Conservation (phyloP, 2,329 filamentous ascomycete species). For the Penicillium hesseltinei region DNA sequence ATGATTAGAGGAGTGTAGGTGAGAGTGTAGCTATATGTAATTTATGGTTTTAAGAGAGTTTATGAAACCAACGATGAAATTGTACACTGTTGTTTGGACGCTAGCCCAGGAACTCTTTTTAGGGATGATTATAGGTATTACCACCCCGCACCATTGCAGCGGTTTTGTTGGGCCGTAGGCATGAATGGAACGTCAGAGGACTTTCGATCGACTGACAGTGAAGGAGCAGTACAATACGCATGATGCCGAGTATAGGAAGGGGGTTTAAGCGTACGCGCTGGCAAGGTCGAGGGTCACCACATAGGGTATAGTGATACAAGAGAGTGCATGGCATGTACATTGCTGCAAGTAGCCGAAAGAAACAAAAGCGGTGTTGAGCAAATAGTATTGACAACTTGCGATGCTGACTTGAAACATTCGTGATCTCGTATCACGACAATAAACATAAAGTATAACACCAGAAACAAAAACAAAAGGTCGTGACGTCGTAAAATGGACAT, state of each 20-base stretch:
- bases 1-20: background rate
- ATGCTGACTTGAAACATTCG: background rate
- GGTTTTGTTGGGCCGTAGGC: background rate
- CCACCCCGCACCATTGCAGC: background rate
- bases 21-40: background rate
- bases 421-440: background rate
- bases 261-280: background rate
- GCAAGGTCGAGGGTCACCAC: background rate
- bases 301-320: background rate
- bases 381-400: background rate
- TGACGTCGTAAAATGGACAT: slow-evolving; percentile 24
- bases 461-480: slow-evolving; percentile 18
- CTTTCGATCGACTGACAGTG: background rate
- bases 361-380: background rate
- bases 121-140: background rate
- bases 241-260: too few relatives aligned
- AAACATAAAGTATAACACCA: background rate
- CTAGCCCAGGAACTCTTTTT: background rate
- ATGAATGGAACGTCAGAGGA: background rate
- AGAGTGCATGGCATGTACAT: background rate
- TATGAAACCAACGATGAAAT: background rate
- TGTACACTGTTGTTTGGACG: background rate
- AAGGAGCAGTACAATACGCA: background rate
- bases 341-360: background rate
- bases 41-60: background rate